A percentile compares a stretch with the other conserved stretches of the same genome.
Evolutionary conservation across 805 yeast genomes (phyloP).

Genomic region (Myxozyma melibiosi): DNA sequence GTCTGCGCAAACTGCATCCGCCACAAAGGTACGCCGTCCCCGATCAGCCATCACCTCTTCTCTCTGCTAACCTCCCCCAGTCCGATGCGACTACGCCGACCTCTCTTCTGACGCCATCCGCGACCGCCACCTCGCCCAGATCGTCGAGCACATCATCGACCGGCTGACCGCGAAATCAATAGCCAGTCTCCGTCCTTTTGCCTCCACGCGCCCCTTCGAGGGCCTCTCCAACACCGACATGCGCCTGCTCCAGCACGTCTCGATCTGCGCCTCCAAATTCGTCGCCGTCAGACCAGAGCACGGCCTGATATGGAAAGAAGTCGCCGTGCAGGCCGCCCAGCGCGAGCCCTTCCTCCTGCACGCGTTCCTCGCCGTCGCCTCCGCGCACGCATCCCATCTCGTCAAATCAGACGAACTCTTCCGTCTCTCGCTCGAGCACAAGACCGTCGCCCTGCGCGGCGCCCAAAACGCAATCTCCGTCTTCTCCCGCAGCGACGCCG

Average conservation of each 20-base stretch:
- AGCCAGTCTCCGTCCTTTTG: constrained; percentile 16
- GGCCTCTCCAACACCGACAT: constrained; percentile 22
- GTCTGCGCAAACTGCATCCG: constrained; percentile 51
- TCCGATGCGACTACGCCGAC: constrained; percentile 25
- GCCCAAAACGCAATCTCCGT: constrained; percentile 18
- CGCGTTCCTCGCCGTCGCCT: constrained; percentile 24
- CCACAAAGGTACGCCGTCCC: constrained; percentile 10
- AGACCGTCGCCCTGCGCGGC: constrained; percentile 20
- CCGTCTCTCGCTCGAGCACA: constrained; percentile 21
- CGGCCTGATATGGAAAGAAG: constrained; percentile 21
- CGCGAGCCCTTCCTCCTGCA: constrained; percentile 25
- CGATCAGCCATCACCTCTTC: too few relatives aligned
- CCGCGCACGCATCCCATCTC: constrained; percentile 19
- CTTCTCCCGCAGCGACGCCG: constrained; percentile 17
- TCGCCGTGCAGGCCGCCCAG: constrained; percentile 24
- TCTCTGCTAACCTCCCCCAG: neutral
- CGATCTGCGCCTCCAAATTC: constrained; percentile 14
- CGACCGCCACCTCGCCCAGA: constrained; percentile 22
- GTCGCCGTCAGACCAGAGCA: constrained; percentile 25
- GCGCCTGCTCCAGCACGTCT: constrained; percentile 21
- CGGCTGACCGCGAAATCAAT: neutral
- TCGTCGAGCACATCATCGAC: constrained; percentile 11
- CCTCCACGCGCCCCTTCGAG: constrained; percentile 13
- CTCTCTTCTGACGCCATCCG: constrained; percentile 18
- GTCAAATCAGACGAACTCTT: constrained; percentile 11